Evolutionary conservation across 495 filamentous ascomycete species (phyloP), one percentile per base, ranked within the genome.

Genomic region (Penicillium longicatenatum): DNA sequence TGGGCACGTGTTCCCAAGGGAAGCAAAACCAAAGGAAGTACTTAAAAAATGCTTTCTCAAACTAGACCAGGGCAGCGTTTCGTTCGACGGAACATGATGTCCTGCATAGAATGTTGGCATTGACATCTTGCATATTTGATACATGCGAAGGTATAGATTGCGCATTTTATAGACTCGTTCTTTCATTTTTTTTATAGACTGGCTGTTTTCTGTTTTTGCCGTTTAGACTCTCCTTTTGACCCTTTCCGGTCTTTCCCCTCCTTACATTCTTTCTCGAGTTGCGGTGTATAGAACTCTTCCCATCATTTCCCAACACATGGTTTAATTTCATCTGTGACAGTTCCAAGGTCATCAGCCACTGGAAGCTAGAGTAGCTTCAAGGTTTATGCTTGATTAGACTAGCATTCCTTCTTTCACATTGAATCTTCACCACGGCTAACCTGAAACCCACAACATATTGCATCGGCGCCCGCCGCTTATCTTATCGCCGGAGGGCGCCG

Each of bases 1-100:
- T n/a, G 42, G 35, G 16, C 19, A 4, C 47, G 55, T 8, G 39
- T 57, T 12, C 55, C 37, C 37, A 57, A 57, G 37, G 39, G 37
- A 31, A 57, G 46, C 39, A 43, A 44, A 37, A 53, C 22, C 12
- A 50, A 50, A 26, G 26, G 47, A 6, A 30, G 26, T 17, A 12
- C 47, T 33, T 50, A 12, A 50, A 31, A 21, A 10, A 14, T 10
- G 4, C 10, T 11, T 4, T 12, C 3, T 3, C 11, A 14, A 35
- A 14, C 12, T 35, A 12, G 26, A n/a, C 26, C 4, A 26, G 10
- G 31, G 12, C 31, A 0, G 31, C 9, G 31, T 35, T 35, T 35
- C 31, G 9, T 35, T 35, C 10, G 1, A 35, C 12, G 10, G 31
- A 35, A 12, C 31, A 0, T 14, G 10, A 11, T 14, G 31, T 14